Evolutionary conservation across 2,329 filamentous ascomycete species (phyloP), one percentile per base, ranked within the genome.

Genomic region (Hypoxylon sp.): DNA sequence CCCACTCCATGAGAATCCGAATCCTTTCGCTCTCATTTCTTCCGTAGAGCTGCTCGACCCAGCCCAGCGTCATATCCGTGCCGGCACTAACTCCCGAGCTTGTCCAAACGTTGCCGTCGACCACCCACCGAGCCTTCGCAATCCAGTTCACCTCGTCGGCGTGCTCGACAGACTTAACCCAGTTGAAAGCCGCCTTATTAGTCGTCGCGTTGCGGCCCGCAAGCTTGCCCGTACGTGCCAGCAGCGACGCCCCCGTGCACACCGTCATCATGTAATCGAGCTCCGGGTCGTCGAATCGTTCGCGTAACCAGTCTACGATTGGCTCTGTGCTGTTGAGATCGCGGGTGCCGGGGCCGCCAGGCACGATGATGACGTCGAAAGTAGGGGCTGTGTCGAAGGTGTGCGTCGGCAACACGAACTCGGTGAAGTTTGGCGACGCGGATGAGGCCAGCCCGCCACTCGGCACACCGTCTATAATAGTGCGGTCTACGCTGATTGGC

Each of bases 331-430:
- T 30, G 12, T 52, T 50, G 9, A 64, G 12, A 42, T 70, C 60
- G 5, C 69, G 66, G 9, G 45, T 59, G 2, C 72, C 72, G 2
- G 40, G 11, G 8, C 72, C 72, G 5, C 72, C 72, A 2, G 72
- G 72, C 1, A 74, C 67, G 36, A 74, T 40, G 14, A 74, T 48
- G 22, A 71, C 67, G 51, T 74, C 72, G 42, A 73, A 50, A 3
- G 48, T 59, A 1, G 69, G 70, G 11, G 70, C 62, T 16, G 64
- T 63, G 26, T 42, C 50, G 24, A 70, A 69, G 7, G 72, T 73
- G 52, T 74, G 71, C 40, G 71, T 74, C 16, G 71, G 65, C 7
- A 69, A 46, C n/a, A 72, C 55, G 52, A 54, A 65, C 36, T 72
- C 51, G 22, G 63, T 60, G 52, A 70, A 70, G 48, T 62, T 45